Conservation (phyloP, 108 stramenopile species). For the Cyclotella atomus region DNA sequence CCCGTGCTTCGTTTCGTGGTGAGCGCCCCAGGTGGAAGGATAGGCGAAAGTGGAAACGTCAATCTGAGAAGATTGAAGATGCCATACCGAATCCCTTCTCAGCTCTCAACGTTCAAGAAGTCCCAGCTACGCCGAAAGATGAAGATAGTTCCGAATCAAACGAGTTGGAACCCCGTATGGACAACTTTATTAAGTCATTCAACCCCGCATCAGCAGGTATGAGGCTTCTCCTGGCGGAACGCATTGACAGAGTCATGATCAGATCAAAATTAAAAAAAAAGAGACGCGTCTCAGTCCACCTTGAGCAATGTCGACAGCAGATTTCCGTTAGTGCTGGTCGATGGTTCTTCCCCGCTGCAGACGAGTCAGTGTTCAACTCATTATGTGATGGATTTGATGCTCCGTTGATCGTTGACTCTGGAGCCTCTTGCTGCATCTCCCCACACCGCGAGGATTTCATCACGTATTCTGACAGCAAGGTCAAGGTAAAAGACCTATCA, state of each 20-base stretch:
- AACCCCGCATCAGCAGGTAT: neutral
- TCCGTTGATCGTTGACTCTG: neutral
- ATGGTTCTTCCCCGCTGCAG: neutral
- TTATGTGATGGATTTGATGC: neutral
- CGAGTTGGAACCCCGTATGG: no score
- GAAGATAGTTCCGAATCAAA: no score
- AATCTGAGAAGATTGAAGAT: no score
- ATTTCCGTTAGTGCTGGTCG: neutral
- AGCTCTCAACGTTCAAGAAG: no score
- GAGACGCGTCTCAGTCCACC: neutral
- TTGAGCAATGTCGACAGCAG: neutral
- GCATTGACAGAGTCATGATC: neutral
- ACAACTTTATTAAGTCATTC: neutral
- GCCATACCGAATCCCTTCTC: no score
- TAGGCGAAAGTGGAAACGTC: no score
- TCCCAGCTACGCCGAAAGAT: no score
- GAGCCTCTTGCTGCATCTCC: neutral
- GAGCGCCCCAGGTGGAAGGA: no score
- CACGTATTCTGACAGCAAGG: neutral
- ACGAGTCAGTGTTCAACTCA: neutral
- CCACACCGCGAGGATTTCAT: neutral
- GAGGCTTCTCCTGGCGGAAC: neutral
- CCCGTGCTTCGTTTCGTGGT: no score
- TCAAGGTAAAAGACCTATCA: neutral
- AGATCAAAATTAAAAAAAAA: neutral